Evolutionary conservation across 805 yeast genomes (phyloP).

Genomic region (Kazachstania bromeliacearum): DNA sequence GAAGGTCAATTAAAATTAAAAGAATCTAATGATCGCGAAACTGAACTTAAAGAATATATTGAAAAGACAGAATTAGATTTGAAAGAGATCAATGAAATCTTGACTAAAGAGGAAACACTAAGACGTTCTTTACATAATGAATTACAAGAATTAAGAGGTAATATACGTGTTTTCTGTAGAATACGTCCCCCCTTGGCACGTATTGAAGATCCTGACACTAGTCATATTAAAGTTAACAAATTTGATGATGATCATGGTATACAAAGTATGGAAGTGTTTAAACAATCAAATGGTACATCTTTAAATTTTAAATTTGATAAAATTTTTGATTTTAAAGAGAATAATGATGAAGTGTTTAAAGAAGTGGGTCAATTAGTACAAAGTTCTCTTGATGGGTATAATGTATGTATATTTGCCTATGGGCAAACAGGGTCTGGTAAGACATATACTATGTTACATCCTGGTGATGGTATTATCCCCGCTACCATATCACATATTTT

Average conservation of each 20-base stretch:
- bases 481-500: conserved; percentile 65
- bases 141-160: conserved; percentile 83
- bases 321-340: conserved; percentile 47
- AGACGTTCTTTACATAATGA: conserved; percentile 60
- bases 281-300: conserved; percentile 6
- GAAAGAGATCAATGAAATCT: conserved; percentile 27
- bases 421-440: conserved; percentile 98
- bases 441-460: conserved; percentile 77
- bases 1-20: conserved; percentile 8
- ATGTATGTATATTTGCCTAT: conserved; percentile 90
- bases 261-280: conserved; percentile 18
- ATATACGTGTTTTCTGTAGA: conserved; percentile 84
- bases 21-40: conserved; percentile 8
- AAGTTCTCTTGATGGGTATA: conserved; percentile 77
- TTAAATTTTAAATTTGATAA: conserved; percentile 60
- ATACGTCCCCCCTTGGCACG: conserved; percentile 48
- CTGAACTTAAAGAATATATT: conserved; percentile 21
- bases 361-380: conserved; percentile 84
- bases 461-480: conserved; percentile 72
- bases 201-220: conserved; percentile 14
- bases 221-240: conserved; percentile 25
- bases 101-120: conserved; percentile 42
- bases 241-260: conserved; percentile 24
- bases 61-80: conserved; percentile 26
- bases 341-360: conserved; percentile 61